Evolutionary conservation across 257 asterid species (phyloP).

Genomic region (Leptodermis oblonga): DNA sequence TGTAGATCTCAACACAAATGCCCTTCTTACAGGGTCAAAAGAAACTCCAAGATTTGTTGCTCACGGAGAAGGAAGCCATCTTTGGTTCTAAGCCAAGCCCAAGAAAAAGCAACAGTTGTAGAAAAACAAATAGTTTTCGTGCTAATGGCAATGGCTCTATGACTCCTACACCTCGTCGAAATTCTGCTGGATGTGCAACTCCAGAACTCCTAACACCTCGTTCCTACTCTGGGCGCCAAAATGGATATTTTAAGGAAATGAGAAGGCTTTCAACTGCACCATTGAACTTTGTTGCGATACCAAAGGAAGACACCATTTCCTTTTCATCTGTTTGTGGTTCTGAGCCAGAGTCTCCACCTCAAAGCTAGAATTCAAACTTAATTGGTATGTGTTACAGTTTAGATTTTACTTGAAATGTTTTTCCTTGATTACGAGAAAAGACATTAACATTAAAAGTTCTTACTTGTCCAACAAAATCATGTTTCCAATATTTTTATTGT

Average conservation of each 20-base stretch:
- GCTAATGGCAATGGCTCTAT: slow-evolving; percentile 64
- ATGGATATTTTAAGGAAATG: slow-evolving; percentile 69
- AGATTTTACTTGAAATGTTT: not conserved
- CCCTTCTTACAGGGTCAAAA: slow-evolving; percentile 64
- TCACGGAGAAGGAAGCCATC: slow-evolving; percentile 76
- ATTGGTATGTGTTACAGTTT: slow-evolving; percentile 26
- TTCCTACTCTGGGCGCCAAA: slow-evolving; percentile 69
- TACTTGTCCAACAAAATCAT: not conserved
- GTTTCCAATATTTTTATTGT: not conserved
- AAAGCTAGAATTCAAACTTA: slow-evolving; percentile 29
- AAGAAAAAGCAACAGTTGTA: slow-evolving; percentile 68
- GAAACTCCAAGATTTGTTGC: slow-evolving; percentile 79
- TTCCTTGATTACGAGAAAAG: not conserved
- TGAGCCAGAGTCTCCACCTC: slow-evolving; percentile 91
- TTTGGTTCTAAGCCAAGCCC: slow-evolving; percentile 96
- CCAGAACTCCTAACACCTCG: slow-evolving; percentile 78
- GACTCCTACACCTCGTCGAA: slow-evolving; percentile 89
- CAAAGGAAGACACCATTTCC: slow-evolving; percentile 85
- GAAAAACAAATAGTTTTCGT: slow-evolving; percentile 47
- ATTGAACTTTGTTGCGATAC: slow-evolving; percentile 62
- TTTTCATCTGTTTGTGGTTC: slow-evolving; percentile 87
- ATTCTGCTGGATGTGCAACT: slow-evolving; percentile 60
- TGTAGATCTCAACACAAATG: slow-evolving; percentile 4
- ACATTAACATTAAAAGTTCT: not conserved
- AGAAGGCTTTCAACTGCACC: slow-evolving; percentile 83